Conservation (phyloP, 2,329 filamentous ascomycete species). For the Fusarium napiforme region DNA sequence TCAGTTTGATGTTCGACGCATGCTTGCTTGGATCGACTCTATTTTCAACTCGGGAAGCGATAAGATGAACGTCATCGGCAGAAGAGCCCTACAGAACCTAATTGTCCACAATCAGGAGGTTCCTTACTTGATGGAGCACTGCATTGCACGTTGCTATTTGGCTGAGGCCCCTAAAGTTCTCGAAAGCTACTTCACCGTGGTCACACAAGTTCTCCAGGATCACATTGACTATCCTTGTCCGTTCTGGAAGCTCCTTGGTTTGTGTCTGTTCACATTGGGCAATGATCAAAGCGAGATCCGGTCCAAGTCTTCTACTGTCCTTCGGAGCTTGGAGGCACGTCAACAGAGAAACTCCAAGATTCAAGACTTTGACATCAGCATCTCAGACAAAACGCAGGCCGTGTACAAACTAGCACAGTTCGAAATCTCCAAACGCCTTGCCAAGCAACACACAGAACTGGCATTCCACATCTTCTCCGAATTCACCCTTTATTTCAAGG, state of each 20-base stretch:
- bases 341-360: conserved; percentile 85
- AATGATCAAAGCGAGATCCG: conserved; percentile 90
- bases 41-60: conserved; percentile 95
- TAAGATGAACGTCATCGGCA: conserved; percentile 89
- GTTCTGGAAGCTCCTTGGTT: conserved; percentile 90
- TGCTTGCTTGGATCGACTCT: conserved; percentile 94
- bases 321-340: conserved; percentile 84
- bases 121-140: conserved; percentile 85
- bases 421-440: conserved; percentile 90
- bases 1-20: conserved; percentile 90
- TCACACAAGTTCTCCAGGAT: conserved; percentile 86
- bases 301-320: conserved; percentile 84
- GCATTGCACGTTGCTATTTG: conserved; percentile 90
- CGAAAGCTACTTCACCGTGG: conserved; percentile 94
- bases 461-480: conserved; percentile 97
- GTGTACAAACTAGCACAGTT: conserved; percentile 98
- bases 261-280: conserved; percentile 91
- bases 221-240: conserved; percentile 83
- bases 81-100: conserved; percentile 87
- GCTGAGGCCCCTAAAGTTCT: conserved; percentile 84
- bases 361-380: conserved; percentile 97
- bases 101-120: conserved; percentile 92
- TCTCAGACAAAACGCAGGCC: conserved; percentile 97
- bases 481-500: conserved; percentile 93
- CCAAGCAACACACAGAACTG: conserved; percentile 87